These are phyloP conservation scores for Neofusicoccum laricinum DNA, from an alignment of 2,329 filamentous ascomycete species.

Conservation along the genomic window DNA sequence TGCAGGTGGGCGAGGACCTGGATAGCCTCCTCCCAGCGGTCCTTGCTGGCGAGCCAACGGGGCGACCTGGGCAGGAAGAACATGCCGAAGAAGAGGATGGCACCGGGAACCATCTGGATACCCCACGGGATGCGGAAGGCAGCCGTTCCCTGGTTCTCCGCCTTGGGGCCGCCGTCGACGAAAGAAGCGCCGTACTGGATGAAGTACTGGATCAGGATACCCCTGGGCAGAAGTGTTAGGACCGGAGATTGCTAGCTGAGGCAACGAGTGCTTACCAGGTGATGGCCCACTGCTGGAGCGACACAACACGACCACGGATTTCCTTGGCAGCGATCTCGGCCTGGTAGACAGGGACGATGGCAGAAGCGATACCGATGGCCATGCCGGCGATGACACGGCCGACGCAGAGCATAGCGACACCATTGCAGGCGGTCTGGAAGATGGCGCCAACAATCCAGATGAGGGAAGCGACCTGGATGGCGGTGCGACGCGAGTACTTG, in stretches of 20 bases:
- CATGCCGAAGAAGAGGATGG: conserved; percentile 43
- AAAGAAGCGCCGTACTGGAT: conserved; percentile 57
- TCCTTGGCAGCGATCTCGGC: conserved; percentile 67
- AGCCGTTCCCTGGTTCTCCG: conserved; percentile 43
- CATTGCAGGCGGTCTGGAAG: conserved; percentile 20
- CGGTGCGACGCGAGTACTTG: conserved; percentile 32
- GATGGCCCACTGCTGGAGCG: conserved; percentile 68
- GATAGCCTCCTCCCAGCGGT: conserved; percentile 58
- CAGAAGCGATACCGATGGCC: conserved; percentile 83
- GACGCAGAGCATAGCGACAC: conserved; percentile 39
- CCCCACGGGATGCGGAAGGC: conserved; percentile 64
- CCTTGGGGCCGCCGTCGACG: conserved; percentile 36
- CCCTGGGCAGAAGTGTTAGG: conserved; percentile 25
- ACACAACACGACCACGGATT: conserved; percentile 57
- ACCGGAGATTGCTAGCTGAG: no score
- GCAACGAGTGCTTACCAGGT: conserved; percentile 47
- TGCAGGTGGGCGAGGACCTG: conserved; percentile 46
- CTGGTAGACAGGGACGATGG: conserved; percentile 90
- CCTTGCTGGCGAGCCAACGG: conserved; percentile 62
- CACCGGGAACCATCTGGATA: conserved; percentile 46
- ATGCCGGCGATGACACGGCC: conserved; percentile 80
- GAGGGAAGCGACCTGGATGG: conserved; percentile 32
- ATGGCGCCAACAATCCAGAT: conserved; percentile 37
- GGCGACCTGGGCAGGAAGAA: conserved; percentile 62
- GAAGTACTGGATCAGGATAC: conserved; percentile 64